Percentiles rank a stretch among this genome's conserved stretches.
Conservation (phyloP, 805 yeast genomes). For the Suhomyces xylopsoci region DNA sequence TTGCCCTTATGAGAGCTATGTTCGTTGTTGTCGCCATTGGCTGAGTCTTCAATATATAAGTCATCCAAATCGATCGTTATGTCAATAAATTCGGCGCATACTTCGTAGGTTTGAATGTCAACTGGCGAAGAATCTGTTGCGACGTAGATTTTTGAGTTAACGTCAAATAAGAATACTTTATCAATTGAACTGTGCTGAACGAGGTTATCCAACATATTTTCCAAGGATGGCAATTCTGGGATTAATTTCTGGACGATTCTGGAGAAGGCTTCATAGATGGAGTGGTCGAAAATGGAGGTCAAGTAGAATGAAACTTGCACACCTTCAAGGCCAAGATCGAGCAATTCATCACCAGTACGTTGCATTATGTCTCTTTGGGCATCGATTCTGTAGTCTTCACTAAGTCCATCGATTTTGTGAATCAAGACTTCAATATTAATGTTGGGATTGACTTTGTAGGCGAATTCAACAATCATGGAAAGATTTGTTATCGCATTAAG, state of each 20-base stretch:
- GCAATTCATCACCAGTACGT: constrained; percentile 86
- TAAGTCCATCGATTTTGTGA: constrained; percentile 92
- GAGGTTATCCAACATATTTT: constrained; percentile 81
- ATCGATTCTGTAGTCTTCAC: constrained; percentile 90
- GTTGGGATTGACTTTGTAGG: constrained; percentile 76
- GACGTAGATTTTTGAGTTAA: constrained; percentile 87
- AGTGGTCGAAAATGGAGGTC: constrained; percentile 93
- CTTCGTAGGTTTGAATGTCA: constrained; percentile 92
- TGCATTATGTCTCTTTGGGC: constrained; percentile 97
- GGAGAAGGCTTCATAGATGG: constrained; percentile 92
- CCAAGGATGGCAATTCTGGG: constrained; percentile 83
- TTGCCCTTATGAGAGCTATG: constrained; percentile 10
- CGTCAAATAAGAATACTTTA: constrained; percentile 88
- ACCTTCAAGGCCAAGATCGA: constrained; percentile 86
- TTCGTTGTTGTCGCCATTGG: background rate
- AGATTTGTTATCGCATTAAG: constrained; percentile 85
- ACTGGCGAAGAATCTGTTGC: constrained; percentile 97
- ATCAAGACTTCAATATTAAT: constrained; percentile 90
- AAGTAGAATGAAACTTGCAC: constrained; percentile 88
- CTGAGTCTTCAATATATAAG: constrained; percentile 47
- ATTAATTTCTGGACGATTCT: constrained; percentile 89
- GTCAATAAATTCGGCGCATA: constrained; percentile 95
- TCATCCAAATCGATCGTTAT: constrained; percentile 87
- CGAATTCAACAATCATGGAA: constrained; percentile 84
- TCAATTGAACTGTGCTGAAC: constrained; percentile 89